A percentile compares a stretch with the other conserved stretches of the same genome.
These are phyloP conservation scores for Wickerhamomyces rabaulensis DNA, from an alignment of 805 yeast species.

Conservation along the genomic window DNA sequence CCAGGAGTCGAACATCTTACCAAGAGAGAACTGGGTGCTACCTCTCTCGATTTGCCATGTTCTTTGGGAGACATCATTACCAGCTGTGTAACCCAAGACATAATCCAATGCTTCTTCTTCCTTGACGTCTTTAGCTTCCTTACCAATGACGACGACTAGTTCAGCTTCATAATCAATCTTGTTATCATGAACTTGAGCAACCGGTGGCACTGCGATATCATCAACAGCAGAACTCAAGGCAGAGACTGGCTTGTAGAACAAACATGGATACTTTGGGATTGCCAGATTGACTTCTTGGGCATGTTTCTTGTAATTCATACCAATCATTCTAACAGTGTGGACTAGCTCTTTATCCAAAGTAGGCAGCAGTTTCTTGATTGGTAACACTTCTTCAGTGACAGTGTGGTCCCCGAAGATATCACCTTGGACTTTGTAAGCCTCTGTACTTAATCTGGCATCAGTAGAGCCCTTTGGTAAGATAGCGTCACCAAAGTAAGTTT, in stretches of 20 bases:
- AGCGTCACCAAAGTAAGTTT: slow-evolving; percentile 44
- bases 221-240: slow-evolving; percentile 39
- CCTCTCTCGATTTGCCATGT: slow-evolving; percentile 52
- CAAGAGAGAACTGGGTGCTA: slow-evolving; percentile 47
- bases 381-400: slow-evolving; percentile 29
- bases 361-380: slow-evolving; percentile 30
- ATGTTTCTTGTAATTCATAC: slow-evolving; percentile 44
- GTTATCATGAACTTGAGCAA: slow-evolving; percentile 26
- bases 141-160: slow-evolving; percentile 49
- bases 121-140: slow-evolving; percentile 37
- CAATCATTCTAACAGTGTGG: slow-evolving; percentile 40
- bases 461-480: slow-evolving; percentile 29
- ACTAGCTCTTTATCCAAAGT: slow-evolving; percentile 34
- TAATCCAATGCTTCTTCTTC: slow-evolving; percentile 39
- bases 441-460: slow-evolving; percentile 34
- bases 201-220: slow-evolving; percentile 36
- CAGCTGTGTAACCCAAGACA: slow-evolving; percentile 47
- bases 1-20: slow-evolving; percentile 51
- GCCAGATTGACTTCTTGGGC: slow-evolving; percentile 34
- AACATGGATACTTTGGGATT: slow-evolving; percentile 41
- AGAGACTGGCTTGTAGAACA: slow-evolving; percentile 45
- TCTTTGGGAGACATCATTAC: slow-evolving; percentile 53
- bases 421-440: slow-evolving; percentile 41
- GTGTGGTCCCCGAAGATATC: slow-evolving; percentile 35
- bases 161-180: slow-evolving; percentile 50